Base-by-base conservation (phyloP, 495 filamentous ascomycete species). In the Aspergillus biplanus region DNA sequence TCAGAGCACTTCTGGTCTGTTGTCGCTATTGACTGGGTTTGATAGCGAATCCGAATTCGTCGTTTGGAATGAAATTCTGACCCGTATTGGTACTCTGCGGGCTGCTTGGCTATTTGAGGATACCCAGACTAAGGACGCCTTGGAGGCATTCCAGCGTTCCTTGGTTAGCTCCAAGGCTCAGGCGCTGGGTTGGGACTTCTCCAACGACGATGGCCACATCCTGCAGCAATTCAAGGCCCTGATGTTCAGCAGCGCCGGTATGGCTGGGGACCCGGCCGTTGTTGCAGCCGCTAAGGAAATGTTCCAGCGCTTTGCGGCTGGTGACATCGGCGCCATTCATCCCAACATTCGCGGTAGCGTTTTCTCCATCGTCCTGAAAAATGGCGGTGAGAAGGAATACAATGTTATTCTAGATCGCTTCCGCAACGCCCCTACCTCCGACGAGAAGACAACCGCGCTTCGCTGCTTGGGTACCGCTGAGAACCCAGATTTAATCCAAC, bases 371-470 rank as follows among this genome's bases (percentile, higher is more conserved):
- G 86, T 83, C 13, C 73, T 90, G 64, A 85, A 80, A 67, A 75
- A 87, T 65, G 86, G 86, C 18, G 86, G 86, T 42, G 78, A 83
- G 61, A 84, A 86, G 75, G 87, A 89, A 65, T 85, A 81, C 78
- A 86, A 98, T 58, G 83, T 84, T 32, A 81, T 99, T 37, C 75
- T 95, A 49, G 82, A 94, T 73, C 91, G 91, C 61, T 97, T 92
- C 82, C 88, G 85, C 63, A 86, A 84, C n/a, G 92, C 91, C n/a
- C 86, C 82, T 54, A 96, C 90, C 73, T 90, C 89, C 53, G 94
- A 97, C 71, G 94, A 98, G 82, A 91, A 93, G 75, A 97, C 96
- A 70, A 95, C 92, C n/a, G 93, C 94, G 0, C 85, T 99, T 37
- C 91, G 95, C 65, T 87, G 86, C 63, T 83, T 99, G 8, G 93